Evolutionary conservation across 75 land plant species (phyloP).

Genomic region (Larix kaempferi): DNA sequence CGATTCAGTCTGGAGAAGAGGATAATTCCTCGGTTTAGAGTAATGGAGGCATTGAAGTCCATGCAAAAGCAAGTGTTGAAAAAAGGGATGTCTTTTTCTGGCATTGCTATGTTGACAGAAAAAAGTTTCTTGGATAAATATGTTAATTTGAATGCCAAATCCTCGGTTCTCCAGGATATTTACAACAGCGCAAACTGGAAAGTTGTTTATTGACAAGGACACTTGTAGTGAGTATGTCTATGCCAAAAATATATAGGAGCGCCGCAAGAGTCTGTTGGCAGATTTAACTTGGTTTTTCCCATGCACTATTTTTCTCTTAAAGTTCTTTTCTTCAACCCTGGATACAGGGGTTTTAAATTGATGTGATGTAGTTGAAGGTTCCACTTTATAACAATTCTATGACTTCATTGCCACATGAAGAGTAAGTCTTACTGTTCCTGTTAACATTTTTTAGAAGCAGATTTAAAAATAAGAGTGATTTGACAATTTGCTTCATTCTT

Average conservation of each 20-base stretch:
- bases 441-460: not conserved
- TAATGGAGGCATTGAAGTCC: constrained; percentile 13
- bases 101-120: constrained; percentile 6
- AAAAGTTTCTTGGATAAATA: constrained; percentile 18
- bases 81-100: constrained; percentile 4
- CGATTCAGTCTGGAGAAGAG: constrained; percentile 14
- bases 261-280: no score
- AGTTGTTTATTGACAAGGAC: not conserved
- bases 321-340: no score
- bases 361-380: no score
- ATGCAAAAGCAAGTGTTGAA: constrained; percentile 10
- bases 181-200: not conserved
- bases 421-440: no score
- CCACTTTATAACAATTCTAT: no score
- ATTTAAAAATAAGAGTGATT: not conserved
- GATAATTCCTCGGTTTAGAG: constrained; percentile 21
- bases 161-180: not conserved
- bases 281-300: not conserved
- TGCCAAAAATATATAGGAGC: not conserved
- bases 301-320: no score
- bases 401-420: no score
- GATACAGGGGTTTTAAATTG: no score
- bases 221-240: not conserved
- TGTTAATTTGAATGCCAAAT: not conserved
- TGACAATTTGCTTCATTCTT: not conserved